Evolutionary conservation across 2,329 filamentous ascomycete genomes (phyloP), one percentile per base, ranked within the genome.

Genomic region (Colletotrichum melonis): DNA sequence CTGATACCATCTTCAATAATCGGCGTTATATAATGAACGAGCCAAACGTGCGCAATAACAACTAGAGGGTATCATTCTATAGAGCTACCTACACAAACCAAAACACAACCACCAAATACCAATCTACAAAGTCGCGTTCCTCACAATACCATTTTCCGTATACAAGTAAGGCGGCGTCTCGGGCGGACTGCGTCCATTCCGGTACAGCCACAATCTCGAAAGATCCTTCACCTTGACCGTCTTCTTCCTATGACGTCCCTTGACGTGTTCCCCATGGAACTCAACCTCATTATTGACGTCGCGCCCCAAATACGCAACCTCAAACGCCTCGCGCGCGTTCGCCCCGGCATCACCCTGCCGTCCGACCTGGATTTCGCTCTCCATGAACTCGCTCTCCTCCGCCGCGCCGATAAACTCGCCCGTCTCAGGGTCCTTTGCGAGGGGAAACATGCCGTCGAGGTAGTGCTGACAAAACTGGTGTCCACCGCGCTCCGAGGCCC

Each of bases 401-500:
- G 84, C 83, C 19, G 85, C 84, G 2, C 86, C 84, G 0, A 79
- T 73, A 49, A 88, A 83, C 6, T 81, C 78, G 2, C 85, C 85
- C 2, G 82, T 85, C 2, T 81, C 77, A 0, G 81, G 69, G 55
- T 90, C 84, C 5, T 77, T 79, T 35, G 82, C 82, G 0, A 91
- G 81, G 0, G 89, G 88, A 72, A 92, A 92, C 89, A 92, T 91
- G 72, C 86, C 88, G 74, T 91, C 88, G 0, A 92, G 84, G 63
- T 91, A 92, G 76, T 92, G 90, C 79, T 91, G 89, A 74, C 86
- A 86, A 77, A 92, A 83, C 76, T 91, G 89, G 72, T 92, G 90
- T 2, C 84, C 82, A 8, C 84, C 80, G 16, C 89, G 86, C 5
- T 86, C 86, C 49, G 74, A 76, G 5, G 74, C 74, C 16, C 73